Evolutionary conservation across 345 rosid species (phyloP).

Genomic region (Acer yangbiense): DNA sequence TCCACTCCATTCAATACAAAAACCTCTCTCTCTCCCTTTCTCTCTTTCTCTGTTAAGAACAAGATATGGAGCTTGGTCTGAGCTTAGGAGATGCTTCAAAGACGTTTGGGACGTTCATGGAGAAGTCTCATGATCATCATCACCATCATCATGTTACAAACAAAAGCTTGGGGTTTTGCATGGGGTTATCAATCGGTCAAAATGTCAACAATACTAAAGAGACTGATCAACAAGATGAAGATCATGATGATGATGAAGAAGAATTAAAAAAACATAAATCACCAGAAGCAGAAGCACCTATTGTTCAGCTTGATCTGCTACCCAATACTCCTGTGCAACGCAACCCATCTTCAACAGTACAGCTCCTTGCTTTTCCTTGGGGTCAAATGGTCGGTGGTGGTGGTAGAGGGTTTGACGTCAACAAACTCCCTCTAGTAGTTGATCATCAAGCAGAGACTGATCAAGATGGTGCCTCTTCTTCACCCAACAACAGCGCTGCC

Average conservation of each 20-base stretch:
- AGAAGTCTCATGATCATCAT: conserved; percentile 11
- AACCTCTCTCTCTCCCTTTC: not conserved
- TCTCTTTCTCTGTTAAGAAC: not conserved
- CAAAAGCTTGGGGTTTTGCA: conserved; percentile 28
- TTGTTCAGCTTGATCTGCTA: conserved; percentile 37
- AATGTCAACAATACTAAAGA: not conserved
- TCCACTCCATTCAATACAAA: conserved; percentile 3
- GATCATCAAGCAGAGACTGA: conserved; percentile 1
- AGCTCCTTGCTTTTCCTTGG: conserved; percentile 1
- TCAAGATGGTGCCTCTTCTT: conserved; percentile 22
- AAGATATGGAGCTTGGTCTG: conserved; percentile 36
- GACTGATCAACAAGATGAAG: not conserved
- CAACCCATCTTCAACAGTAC: conserved; percentile 4
- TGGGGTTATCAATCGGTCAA: conserved; percentile 26
- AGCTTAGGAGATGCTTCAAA: conserved; percentile 32
- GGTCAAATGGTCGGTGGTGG: not conserved
- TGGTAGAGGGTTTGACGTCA: conserved; percentile 27
- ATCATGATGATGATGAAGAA: not conserved
- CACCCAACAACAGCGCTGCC: conserved; percentile 19
- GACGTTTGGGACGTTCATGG: conserved; percentile 21
- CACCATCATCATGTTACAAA: not conserved
- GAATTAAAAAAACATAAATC: not conserved
- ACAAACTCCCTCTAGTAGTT: conserved; percentile 16
- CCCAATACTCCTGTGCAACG: conserved; percentile 35
- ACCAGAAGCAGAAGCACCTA: conserved; percentile 7